Percentiles rank a stretch among this genome's conserved stretches.
Evolutionary conservation across 208 protist genomes (phyloP).

Genomic region (Crithidia bombi): DNA sequence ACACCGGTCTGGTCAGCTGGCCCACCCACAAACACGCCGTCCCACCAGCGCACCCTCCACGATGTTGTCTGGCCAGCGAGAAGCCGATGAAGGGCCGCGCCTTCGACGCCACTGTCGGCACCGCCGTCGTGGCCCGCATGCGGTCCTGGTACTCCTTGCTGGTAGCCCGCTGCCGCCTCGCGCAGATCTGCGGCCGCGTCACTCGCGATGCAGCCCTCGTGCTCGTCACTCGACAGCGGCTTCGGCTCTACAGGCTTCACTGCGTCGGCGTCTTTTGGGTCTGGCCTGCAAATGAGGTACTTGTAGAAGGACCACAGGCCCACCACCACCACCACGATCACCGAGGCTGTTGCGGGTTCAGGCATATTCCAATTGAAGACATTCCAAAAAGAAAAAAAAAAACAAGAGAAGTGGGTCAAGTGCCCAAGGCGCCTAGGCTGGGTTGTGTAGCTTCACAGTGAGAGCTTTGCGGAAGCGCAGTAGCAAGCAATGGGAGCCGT

Average conservation of each 20-base stretch:
- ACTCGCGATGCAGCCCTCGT: constrained; percentile 15
- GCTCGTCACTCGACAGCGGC: constrained; percentile 8
- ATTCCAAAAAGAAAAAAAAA: too few species aligned
- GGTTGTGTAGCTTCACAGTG: too few species aligned
- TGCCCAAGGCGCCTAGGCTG: too few species aligned
- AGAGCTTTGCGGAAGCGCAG: too few species aligned
- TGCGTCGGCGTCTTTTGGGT: background rate
- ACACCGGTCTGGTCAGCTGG: constrained; percentile 47
- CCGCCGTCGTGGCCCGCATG: constrained; percentile 29
- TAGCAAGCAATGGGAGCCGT: too few species aligned
- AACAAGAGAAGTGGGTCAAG: too few species aligned
- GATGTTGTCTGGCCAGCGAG: constrained; percentile 58
- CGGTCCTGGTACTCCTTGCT: constrained; percentile 24
- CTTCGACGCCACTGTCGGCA: constrained; percentile 8
- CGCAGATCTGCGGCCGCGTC: constrained; percentile 21
- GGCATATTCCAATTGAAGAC: too few species aligned
- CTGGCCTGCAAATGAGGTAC: background rate
- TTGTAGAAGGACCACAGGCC: constrained; percentile 25
- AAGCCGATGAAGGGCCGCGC: constrained; percentile 54
- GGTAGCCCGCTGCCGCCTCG: constrained; percentile 32
- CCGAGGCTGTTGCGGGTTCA: too few species aligned
- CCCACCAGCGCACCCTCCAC: constrained; percentile 35
- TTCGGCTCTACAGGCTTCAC: background rate
- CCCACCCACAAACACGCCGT: constrained; percentile 47
- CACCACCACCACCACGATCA: constrained; percentile 26